phyloP scores from a whole-genome alignment of 257 asterid species.

The Ocimum tenuiflorum region DNA sequence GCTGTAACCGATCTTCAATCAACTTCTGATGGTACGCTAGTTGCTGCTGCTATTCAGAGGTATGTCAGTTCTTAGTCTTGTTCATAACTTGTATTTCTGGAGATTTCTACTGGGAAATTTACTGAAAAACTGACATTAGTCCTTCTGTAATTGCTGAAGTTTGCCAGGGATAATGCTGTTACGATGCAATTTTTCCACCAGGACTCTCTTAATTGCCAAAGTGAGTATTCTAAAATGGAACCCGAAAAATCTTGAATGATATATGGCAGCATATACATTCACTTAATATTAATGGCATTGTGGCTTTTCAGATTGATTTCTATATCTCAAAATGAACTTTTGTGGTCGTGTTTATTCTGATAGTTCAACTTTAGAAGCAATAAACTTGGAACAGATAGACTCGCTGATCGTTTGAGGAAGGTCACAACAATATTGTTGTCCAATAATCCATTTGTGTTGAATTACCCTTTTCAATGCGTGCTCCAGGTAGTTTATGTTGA shows the following conservation, averaged over 20 bases:
- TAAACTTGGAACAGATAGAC: not conserved
- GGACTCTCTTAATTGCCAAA: slow-evolving; percentile 48
- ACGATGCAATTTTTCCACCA: slow-evolving; percentile 45
- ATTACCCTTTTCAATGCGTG: not conserved
- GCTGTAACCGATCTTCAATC: slow-evolving; percentile 70
- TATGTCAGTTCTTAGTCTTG: slow-evolving; percentile 8
- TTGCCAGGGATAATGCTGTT: slow-evolving; percentile 70
- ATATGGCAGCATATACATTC: not conserved
- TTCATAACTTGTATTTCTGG: not conserved
- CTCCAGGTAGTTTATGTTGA: slow-evolving; percentile 49
- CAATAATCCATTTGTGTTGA: not conserved
- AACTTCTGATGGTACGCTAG: slow-evolving; percentile 51
- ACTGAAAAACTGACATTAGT: not conserved
- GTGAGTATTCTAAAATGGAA: slow-evolving; percentile 34
- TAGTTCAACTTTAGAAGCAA: not conserved
- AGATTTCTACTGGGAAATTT: not conserved
- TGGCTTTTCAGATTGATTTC: not conserved
- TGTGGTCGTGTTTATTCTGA: not conserved
- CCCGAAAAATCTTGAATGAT: not conserved
- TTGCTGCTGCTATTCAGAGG: slow-evolving; percentile 84
- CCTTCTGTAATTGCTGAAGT: slow-evolving; percentile 29
- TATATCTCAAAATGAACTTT: not conserved
- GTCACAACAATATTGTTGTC: not conserved
- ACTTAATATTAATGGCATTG: not conserved
- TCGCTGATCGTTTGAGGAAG: not conserved